phyloP scores from a whole-genome alignment of 139 green algal genomes.

The Chlorella sorokiniana region DNA sequence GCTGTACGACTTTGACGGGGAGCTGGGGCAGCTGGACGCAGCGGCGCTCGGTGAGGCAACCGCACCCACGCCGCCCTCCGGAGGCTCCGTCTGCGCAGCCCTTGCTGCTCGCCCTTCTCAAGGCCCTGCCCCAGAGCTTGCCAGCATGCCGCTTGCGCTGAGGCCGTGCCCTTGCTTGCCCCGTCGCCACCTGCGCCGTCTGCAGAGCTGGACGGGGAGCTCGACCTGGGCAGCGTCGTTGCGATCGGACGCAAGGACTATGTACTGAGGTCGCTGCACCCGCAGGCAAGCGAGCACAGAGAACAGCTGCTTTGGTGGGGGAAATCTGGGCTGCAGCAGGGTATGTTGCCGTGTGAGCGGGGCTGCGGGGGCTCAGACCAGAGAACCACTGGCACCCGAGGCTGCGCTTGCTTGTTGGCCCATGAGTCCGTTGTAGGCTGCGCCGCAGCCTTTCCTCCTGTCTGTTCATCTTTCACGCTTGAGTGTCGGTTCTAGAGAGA shows the following conservation, averaged over 20 bases:
- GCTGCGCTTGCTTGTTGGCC: not conserved
- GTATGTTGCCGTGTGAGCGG: no score
- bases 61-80: not conserved
- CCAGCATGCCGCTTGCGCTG: no score
- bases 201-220: constrained; percentile 27
- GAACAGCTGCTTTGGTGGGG: not conserved
- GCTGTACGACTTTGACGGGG: constrained; percentile 31
- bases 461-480: not conserved
- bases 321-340: no score
- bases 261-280: constrained; percentile 68
- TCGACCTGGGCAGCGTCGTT: constrained; percentile 46
- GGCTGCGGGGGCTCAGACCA: not conserved
- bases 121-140: not conserved
- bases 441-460: not conserved
- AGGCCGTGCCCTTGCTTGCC: not conserved
- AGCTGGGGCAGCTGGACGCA: constrained; percentile 41
- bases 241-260: constrained; percentile 78
- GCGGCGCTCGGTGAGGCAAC: constrained; percentile 33
- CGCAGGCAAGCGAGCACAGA: constrained; percentile 17
- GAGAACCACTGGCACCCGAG: not conserved
- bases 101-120: not conserved
- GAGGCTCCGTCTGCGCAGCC: not conserved
- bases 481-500: no score
- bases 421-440: not conserved
- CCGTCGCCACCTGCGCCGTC: not conserved